phyloP scores from a whole-genome alignment of 148 eudicot genomes.

The Camellia japonica region DNA sequence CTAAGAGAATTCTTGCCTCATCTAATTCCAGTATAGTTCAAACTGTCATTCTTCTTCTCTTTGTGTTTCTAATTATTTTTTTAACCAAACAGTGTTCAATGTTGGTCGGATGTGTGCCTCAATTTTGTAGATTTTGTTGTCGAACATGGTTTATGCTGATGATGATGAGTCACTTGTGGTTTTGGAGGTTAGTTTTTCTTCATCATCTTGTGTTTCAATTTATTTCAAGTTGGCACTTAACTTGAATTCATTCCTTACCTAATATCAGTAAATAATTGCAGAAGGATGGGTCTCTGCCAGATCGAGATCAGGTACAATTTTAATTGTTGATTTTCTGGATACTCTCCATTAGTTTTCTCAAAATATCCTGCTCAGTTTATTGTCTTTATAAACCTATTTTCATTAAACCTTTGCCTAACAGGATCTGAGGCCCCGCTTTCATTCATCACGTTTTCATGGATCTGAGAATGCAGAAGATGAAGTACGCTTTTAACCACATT shows the following conservation, averaged over 20 bases:
- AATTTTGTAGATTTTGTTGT: conserved; percentile 67
- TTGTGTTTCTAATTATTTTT: not conserved
- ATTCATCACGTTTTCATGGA: conserved; percentile 94
- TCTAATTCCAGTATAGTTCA: conserved; percentile 71
- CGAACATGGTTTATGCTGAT: conserved; percentile 95
- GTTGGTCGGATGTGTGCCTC: not conserved
- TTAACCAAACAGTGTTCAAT: not conserved
- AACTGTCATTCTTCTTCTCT: not conserved
- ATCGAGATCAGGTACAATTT: conserved; percentile 75
- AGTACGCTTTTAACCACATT: conserved; percentile 38
- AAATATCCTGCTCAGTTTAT: not conserved
- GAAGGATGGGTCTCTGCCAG: conserved; percentile 94
- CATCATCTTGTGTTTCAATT: not conserved
- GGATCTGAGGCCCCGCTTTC: conserved; percentile 98
- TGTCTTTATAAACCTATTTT: not conserved
- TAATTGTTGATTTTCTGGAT: not conserved
- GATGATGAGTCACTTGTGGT: conserved; percentile 90
- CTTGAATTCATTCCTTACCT: not conserved
- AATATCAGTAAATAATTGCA: conserved; percentile 33
- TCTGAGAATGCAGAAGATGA: conserved; percentile 93
- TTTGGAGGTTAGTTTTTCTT: conserved; percentile 67
- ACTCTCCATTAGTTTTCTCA: not conserved
- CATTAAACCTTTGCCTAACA: conserved; percentile 24
- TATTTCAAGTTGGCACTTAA: not conserved
- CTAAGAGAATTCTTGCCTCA: conserved; percentile 80